Conservation (phyloP, 2,329 filamentous ascomycete genomes). For the Gremmenia infestans region DNA sequence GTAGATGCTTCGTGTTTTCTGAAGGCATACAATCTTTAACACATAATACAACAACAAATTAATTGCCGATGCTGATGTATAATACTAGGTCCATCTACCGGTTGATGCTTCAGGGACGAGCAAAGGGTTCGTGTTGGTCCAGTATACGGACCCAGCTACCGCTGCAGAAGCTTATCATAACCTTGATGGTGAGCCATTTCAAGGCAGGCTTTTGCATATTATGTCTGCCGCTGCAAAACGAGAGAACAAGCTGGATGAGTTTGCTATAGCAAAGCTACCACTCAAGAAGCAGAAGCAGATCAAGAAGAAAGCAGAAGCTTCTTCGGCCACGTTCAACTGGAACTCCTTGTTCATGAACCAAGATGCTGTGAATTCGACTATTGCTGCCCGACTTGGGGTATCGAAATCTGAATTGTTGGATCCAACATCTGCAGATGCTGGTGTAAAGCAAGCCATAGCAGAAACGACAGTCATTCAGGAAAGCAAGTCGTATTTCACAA, state of each 20-base stretch:
- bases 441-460: slow-evolving; percentile 92
- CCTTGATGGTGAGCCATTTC: slow-evolving; percentile 81
- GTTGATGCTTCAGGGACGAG: slow-evolving; percentile 66
- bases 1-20: slow-evolving; percentile 98
- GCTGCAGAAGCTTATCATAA: slow-evolving; percentile 75
- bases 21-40: slow-evolving; percentile 33
- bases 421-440: slow-evolving; percentile 91
- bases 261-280: slow-evolving; percentile 82
- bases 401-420: slow-evolving; percentile 89
- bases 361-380: slow-evolving; percentile 87
- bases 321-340: slow-evolving; percentile 84
- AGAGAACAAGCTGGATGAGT: slow-evolving; percentile 79
- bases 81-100: slow-evolving; percentile 74
- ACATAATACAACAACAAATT: slow-evolving; percentile 10
- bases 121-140: slow-evolving; percentile 88
- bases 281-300: slow-evolving; percentile 93
- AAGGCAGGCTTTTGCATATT: slow-evolving; percentile 87
- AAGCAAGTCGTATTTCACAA: slow-evolving; percentile 84
- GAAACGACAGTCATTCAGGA: slow-evolving; percentile 96
- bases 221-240: slow-evolving; percentile 80
- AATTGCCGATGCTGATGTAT: slow-evolving; percentile 37
- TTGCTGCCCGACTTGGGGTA: slow-evolving; percentile 80
- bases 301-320: slow-evolving; percentile 75
- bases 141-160: slow-evolving; percentile 65
- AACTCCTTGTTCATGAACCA: slow-evolving; percentile 99